phyloP scores from a whole-genome alignment of 768 basidiomycete genomes.

The Amanita pallidorosea region DNA sequence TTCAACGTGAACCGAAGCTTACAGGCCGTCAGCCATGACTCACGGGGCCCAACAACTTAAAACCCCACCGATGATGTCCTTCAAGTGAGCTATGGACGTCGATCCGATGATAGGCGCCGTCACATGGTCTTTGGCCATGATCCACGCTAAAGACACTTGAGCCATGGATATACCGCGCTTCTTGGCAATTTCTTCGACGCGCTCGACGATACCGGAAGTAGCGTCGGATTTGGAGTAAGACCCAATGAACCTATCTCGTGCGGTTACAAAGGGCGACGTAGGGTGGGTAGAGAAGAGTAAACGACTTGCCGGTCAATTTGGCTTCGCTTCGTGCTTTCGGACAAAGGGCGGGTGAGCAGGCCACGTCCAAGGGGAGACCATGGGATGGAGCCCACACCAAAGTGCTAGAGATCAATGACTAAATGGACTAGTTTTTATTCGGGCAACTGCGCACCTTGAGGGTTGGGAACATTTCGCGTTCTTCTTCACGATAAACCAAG shows the following conservation, averaged over 20 bases:
- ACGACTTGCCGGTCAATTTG: background rate
- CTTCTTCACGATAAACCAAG: constrained; percentile 54
- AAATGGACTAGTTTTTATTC: background rate
- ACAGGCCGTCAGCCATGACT: too few species aligned
- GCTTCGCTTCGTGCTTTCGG: constrained; percentile 21
- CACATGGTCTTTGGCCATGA: constrained; percentile 32
- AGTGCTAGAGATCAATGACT: constrained; percentile 21
- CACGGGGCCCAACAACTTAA: background rate
- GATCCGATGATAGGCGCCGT: constrained; percentile 51
- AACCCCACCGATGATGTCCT: constrained; percentile 35
- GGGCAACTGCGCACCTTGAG: constrained; percentile 30
- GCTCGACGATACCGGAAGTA: constrained; percentile 8
- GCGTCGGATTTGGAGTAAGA: background rate
- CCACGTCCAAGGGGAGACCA: background rate
- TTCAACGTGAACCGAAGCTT: background rate
- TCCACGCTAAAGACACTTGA: constrained; percentile 45
- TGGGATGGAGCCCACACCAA: constrained; percentile 39
- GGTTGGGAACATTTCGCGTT: constrained; percentile 50
- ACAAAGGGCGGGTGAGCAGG: background rate
- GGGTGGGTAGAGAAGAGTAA: background rate
- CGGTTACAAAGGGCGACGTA: background rate
- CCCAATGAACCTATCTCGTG: background rate
- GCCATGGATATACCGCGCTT: constrained; percentile 44
- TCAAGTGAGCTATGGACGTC: constrained; percentile 38
- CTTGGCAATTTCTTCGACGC: constrained; percentile 47